phyloP scores from a whole-genome alignment of 108 stramenopile species.

The Nitzschia putrida region DNA sequence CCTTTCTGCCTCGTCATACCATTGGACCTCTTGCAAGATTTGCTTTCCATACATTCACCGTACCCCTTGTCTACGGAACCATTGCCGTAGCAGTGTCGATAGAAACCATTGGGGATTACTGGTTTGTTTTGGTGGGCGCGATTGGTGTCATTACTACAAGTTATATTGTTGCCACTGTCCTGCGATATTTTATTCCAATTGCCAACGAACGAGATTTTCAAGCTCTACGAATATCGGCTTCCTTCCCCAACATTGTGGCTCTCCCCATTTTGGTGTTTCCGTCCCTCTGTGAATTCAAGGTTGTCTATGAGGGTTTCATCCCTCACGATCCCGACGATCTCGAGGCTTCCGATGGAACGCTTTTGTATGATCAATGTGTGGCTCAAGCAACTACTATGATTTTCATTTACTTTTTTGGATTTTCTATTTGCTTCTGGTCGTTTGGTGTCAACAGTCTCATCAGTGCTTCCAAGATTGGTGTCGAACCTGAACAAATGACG shows the following conservation, averaged over 20 bases:
- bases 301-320: conserved; percentile 54
- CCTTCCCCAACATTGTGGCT: conserved; percentile 77
- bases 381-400: conserved; percentile 66
- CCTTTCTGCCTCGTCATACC: conserved; percentile 50
- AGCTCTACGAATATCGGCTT: conserved; percentile 59
- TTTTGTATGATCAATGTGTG: conserved; percentile 39
- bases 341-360: background rate
- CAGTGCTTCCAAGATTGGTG: conserved; percentile 11
- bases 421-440: conserved; percentile 59
- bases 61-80: conserved; percentile 65
- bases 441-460: conserved; percentile 58
- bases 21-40: conserved; percentile 60
- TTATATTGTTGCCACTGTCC: conserved; percentile 57
- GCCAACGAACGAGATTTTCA: conserved; percentile 40
- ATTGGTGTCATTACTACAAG: conserved; percentile 49
- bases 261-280: conserved; percentile 79
- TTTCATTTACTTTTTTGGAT: conserved; percentile 74
- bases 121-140: conserved; percentile 63
- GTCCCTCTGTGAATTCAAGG: conserved; percentile 68
- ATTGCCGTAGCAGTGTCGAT: conserved; percentile 55
- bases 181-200: conserved; percentile 25
- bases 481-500: background rate
- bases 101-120: conserved; percentile 53
- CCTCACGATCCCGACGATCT: background rate
- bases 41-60: conserved; percentile 57